These are phyloP conservation scores for Lipomyces kockii DNA, from an alignment of 805 yeast species.

Conservation along the genomic window DNA sequence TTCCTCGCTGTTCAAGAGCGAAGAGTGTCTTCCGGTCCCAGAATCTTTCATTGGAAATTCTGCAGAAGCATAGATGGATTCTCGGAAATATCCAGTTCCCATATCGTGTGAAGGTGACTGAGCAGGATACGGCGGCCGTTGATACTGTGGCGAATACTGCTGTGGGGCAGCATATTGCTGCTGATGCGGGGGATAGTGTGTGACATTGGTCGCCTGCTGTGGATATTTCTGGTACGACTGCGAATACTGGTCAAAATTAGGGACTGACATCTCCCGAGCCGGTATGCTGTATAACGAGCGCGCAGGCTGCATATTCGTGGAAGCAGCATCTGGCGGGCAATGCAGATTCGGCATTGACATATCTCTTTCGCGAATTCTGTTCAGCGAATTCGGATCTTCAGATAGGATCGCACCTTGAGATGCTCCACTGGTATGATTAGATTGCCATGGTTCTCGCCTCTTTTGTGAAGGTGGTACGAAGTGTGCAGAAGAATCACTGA, in stretches of 20 bases:
- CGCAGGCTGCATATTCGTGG: conserved; percentile 3
- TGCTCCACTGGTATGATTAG: background rate
- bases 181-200: background rate
- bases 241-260: conserved; percentile 1
- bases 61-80: background rate
- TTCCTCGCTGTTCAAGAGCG: conserved; percentile 24
- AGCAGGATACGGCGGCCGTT: background rate
- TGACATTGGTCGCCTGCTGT: background rate
- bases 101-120: background rate
- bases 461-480: background rate
- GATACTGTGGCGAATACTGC: background rate
- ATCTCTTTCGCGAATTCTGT: conserved; percentile 3
- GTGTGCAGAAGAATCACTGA: conserved; percentile 4
- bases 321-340: background rate
- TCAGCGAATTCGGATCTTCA: conserved; percentile 5
- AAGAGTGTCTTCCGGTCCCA: background rate
- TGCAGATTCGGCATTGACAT: conserved; percentile 15
- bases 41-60: background rate
- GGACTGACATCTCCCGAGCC: background rate
- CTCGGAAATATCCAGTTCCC: conserved; percentile 20
- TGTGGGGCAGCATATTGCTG: background rate
- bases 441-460: background rate
- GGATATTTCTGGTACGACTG: conserved; percentile 1
- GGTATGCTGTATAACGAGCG: conserved; percentile 1
- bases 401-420: conserved; percentile 4